phyloP scores from a whole-genome alignment of 768 basidiomycete species.

The Podaxis mareebaensis region DNA sequence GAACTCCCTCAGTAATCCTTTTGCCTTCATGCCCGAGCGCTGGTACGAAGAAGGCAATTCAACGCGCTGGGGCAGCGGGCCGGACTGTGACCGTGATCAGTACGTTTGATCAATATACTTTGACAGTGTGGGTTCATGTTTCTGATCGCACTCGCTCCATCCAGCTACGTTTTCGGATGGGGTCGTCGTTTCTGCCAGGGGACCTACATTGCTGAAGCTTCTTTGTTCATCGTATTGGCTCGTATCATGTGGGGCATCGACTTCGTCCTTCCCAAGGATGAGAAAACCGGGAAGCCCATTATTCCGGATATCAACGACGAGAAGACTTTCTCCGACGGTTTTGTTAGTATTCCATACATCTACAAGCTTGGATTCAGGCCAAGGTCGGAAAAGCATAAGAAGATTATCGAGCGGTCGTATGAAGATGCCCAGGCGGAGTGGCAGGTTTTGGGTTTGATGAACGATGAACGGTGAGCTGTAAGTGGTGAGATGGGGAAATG shows the following conservation, averaged over 20 bases:
- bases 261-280: slow-evolving; percentile 10
- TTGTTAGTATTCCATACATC: slow-evolving; percentile 12
- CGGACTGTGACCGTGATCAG: slow-evolving; percentile 26
- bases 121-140: background rate
- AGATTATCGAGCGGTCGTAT: slow-evolving; percentile 13
- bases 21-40: slow-evolving; percentile 32
- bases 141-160: background rate
- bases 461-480: slow-evolving; percentile 7
- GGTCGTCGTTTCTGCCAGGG: slow-evolving; percentile 16
- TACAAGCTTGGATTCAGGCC: slow-evolving; percentile 14
- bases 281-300: slow-evolving; percentile 12
- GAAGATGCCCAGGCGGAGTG: slow-evolving; percentile 12
- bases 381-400: slow-evolving; percentile 9
- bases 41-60: slow-evolving; percentile 26
- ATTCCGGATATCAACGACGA: slow-evolving; percentile 15
- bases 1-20: slow-evolving; percentile 21
- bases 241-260: slow-evolving; percentile 16
- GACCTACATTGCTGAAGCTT: slow-evolving; percentile 12
- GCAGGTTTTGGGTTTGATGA: slow-evolving; percentile 12
- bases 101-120: slow-evolving; percentile 2
- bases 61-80: slow-evolving; percentile 25
- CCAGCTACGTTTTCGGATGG: slow-evolving; percentile 14
- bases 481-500: background rate
- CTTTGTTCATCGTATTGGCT: slow-evolving; percentile 12
- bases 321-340: slow-evolving; percentile 14